These are phyloP conservation scores for Eutypella sp. DNA, from an alignment of 2,329 filamentous ascomycete species.

Conservation along the genomic window DNA sequence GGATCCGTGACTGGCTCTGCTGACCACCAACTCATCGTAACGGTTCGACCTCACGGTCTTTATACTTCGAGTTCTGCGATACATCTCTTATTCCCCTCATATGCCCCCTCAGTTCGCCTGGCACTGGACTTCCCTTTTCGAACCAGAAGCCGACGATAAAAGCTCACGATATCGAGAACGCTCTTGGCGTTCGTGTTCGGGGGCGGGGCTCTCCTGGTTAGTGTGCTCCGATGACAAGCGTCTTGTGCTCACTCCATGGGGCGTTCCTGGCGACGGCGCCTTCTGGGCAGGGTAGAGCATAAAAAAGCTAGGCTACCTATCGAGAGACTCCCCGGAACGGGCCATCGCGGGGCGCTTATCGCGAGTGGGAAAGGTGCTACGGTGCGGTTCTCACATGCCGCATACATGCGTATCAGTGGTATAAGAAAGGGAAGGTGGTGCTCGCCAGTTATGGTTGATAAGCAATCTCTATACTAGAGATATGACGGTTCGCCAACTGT, in stretches of 20 bases:
- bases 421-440: background rate
- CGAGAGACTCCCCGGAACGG: too few species aligned
- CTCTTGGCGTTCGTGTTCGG: slow-evolving; percentile 1
- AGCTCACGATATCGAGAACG: background rate
- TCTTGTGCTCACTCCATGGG: background rate
- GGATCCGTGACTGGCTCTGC: slow-evolving; percentile 13
- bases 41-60: slow-evolving; percentile 11
- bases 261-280: background rate
- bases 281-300: background rate
- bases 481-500: background rate
- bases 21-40: slow-evolving; percentile 10
- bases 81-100: background rate
- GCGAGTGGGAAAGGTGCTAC: background rate
- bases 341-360: background rate
- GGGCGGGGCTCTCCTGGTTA: background rate
- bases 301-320: too few species aligned
- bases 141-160: slow-evolving; percentile 15
- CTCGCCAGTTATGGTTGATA: background rate
- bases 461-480: background rate
- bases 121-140: slow-evolving; percentile 25
- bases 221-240: background rate
- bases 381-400: background rate
- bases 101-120: background rate
- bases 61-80: slow-evolving; percentile 11
- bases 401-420: background rate